Base-by-base conservation (phyloP, 805 yeast genomes). In the Lipomyces sp. region DNA sequence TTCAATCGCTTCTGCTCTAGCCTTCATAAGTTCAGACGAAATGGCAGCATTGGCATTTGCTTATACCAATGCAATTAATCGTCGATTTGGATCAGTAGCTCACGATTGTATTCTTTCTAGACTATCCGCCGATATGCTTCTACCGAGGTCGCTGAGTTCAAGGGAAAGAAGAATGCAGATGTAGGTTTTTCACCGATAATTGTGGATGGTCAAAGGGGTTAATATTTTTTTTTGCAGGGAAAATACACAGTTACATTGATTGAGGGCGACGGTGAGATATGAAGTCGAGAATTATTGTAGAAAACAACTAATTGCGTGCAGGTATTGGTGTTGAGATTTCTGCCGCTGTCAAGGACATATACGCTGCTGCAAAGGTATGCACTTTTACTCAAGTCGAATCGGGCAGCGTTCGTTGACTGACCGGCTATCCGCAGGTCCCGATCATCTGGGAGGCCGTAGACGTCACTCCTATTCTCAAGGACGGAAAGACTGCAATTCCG, bases 381-480 rank as follows among this genome's bases (percentile, higher is more conserved):
- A 13, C 24, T 10, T 18, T 33, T 24, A 3, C n/a, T 29, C 57
- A 2, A 29, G 24, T 24, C 2, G 10, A 11, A 15, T 5, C 15
- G 15, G 15, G 1, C 42, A 8, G 34, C 13, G 35, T 32, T 24
- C 24, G 24, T 24, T 42, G n/a, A 30, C 35, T n/a, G 45, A 42
- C 48, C 15, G 15, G 18, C 24, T 13, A 11, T 42, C 1, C 45
- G 4, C 35, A 65, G 68, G 97, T 93, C 62, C 99, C 99, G 73
- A 88, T 95, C 75, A 94, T 90, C 76, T 95, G 98, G 98, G 97
- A 94, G 81, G 87, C 90, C 57, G 97, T 93, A 74, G 98, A 94
- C 77, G 99, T 95, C 62, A 90, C 97, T 63, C 99, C 99, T 62
- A 84, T 90, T 66, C 84, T 95, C 73, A 88, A 91, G 77, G 88